These are phyloP conservation scores for Flaveria robusta DNA, from an alignment of 129 eudicot species.

Conservation along the genomic window DNA sequence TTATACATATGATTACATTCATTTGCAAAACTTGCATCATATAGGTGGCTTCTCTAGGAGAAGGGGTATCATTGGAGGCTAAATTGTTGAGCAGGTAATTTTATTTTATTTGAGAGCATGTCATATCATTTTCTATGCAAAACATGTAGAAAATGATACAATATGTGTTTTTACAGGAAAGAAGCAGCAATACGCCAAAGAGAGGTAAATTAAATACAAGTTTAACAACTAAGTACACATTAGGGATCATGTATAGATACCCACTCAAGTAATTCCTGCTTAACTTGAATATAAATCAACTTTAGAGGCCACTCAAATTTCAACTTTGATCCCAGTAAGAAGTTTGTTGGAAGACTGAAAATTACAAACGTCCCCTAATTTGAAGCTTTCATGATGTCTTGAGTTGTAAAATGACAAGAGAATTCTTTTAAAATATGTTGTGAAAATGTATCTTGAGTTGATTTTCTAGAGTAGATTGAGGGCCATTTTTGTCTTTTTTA, in stretches of 20 bases:
- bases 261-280: background rate
- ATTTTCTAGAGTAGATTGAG: constrained; percentile 1
- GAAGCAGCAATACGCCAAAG: constrained; percentile 86
- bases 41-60: constrained; percentile 86
- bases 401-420: background rate
- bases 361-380: background rate
- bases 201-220: constrained; percentile 51
- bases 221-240: background rate
- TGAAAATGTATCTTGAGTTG: background rate
- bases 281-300: background rate
- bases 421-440: background rate
- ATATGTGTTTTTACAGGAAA: constrained; percentile 53
- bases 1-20: constrained; percentile 12
- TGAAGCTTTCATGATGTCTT: background rate
- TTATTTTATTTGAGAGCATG: constrained; percentile 23
- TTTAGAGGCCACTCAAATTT: background rate
- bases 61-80: constrained; percentile 91
- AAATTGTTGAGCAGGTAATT: constrained; percentile 81
- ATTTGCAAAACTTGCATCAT: constrained; percentile 23
- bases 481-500: constrained; percentile 1
- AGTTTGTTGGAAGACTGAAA: background rate
- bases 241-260: constrained; percentile 6
- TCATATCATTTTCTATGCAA: constrained; percentile 17
- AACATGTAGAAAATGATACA: constrained; percentile 38
- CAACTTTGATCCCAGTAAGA: background rate